Base-by-base conservation (phyloP, 2,329 filamentous ascomycete species). In the Calonectria henricotiae region DNA sequence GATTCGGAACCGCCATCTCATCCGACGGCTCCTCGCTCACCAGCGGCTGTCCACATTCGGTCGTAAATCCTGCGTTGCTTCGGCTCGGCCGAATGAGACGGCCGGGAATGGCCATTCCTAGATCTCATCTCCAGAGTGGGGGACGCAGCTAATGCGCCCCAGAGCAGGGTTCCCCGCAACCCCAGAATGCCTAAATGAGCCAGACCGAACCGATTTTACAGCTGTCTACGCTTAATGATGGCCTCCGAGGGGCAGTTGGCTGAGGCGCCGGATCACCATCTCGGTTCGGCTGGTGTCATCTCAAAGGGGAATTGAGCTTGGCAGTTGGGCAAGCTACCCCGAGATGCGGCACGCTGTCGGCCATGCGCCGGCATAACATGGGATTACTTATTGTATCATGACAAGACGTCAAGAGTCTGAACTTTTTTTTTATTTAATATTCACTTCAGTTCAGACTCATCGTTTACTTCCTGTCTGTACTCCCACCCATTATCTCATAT, bases 151-250 rank as follows among this genome's bases (percentile, higher is more conserved):
- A 41, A 39, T 55, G 62, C 62, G 13, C 32, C 41, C 37, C 17
- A 39, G 44, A 15, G 32, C 63, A 66, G 63, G 63, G 63, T 66
- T 66, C 63, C 63, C 63, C 63, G 63, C 63, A 66, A 66, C 41
- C 25, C 13, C 32, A 64, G 17, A 11, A 27, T 30, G 46, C 44
- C 35, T 41, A 41, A 47, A 58, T 27, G 39, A 35, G 17, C 20
- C 17, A 23, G 30, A 20, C 63, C 63, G 63, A 66, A 23, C 63
- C 63, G 63, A 66, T 49, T 47, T 47, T 17, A 37, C 39, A 61
- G 15, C 55, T 12, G 17, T 30, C 12, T 30, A 30, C 4, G 17
- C 39, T 13, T 5, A 20, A 32, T 2, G 25, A 30, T 32, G 55
- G 8, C 15, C 17, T 61, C 25, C 17, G 25, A 13, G 15, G 4